Evolutionary conservation across 352 stramenopile species (phyloP), one percentile per base, ranked within the genome.

Genomic region (Globisporangium alternatum): DNA sequence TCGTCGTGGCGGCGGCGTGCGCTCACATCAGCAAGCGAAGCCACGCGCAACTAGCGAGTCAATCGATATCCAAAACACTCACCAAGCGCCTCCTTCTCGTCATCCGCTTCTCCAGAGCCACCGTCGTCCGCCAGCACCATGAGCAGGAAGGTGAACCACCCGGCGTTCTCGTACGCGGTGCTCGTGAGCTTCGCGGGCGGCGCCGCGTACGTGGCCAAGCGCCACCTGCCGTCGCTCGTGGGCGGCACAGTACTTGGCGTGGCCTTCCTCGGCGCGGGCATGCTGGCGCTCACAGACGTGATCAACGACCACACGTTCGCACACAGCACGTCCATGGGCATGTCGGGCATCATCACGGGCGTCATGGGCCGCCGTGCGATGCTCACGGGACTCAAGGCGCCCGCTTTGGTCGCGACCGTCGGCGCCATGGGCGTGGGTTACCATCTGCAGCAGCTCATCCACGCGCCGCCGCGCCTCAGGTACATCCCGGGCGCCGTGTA

Each of bases 221-320:
- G 74, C 47, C 76, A 89, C 62, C 37, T 80, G 28, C 81, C 84
- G 48, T 93, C 84, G 56, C 73, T 93, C 30, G 74, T 93, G 10
- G 84, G 79, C 17, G 82, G 84, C 39, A 82, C 80, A n/a, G 59
- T 64, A 13, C 64, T 93, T 2, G 70, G 82, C n/a, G 71, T 90
- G 22, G 76, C 71, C 25, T 93, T 93, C 53, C 70, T 93, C n/a
- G 80, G 74, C 19, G 79, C 80, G 0, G 84, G 82, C 6, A 61
- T 89, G 64, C 65, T 93, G 30, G 84, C 88, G 47, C 64, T 90
- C 37, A 88, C 79, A 1, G 82, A 91, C 44, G 77, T 75, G 17
- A 93, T 93, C 71, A 80, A 74, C 28, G 79, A 93, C 39, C 77
- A 91, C 59, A 76, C 80, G 41, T 93, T 93, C 60, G 69, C 75